Percentiles rank a stretch among this genome's conserved stretches.
Conservation (phyloP, 345 rosid species). For the Lepidium aucheri region DNA sequence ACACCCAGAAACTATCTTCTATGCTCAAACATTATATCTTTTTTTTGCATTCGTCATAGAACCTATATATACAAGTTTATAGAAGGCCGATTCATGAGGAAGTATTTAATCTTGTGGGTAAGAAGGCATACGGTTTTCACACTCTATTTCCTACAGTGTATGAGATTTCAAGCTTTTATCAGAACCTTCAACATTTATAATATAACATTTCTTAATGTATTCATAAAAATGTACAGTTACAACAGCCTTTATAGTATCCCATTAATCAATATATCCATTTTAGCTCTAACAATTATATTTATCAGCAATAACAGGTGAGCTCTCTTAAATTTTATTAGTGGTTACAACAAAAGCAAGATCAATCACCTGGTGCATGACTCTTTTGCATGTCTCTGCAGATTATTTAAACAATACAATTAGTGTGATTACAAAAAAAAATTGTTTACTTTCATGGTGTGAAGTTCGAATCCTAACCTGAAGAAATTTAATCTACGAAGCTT, state of each 20-base stretch:
- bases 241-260: not conserved
- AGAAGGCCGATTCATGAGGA: not conserved
- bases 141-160: not conserved
- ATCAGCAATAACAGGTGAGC: not conserved
- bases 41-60: too few relatives aligned
- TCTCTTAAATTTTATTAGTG: not conserved
- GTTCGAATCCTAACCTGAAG: constrained; percentile 38
- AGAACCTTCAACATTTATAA: not conserved
- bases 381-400: constrained; percentile 63
- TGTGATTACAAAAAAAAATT: not conserved
- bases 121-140: too few relatives aligned
- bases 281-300: not conserved
- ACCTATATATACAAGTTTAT: too few relatives aligned
- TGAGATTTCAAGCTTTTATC: not conserved
- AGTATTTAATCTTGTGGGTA: not conserved
- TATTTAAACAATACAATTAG: not conserved
- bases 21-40: too few relatives aligned
- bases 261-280: not conserved
- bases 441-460: constrained; percentile 5
- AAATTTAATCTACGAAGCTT: constrained; percentile 56
- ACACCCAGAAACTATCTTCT: too few relatives aligned
- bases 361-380: constrained; percentile 31
- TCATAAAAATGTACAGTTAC: not conserved
- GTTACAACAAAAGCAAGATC: constrained; percentile 1
- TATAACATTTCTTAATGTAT: not conserved